Conservation (phyloP, 2,329 filamentous ascomycete species). For the Colletotrichum sojae region DNA sequence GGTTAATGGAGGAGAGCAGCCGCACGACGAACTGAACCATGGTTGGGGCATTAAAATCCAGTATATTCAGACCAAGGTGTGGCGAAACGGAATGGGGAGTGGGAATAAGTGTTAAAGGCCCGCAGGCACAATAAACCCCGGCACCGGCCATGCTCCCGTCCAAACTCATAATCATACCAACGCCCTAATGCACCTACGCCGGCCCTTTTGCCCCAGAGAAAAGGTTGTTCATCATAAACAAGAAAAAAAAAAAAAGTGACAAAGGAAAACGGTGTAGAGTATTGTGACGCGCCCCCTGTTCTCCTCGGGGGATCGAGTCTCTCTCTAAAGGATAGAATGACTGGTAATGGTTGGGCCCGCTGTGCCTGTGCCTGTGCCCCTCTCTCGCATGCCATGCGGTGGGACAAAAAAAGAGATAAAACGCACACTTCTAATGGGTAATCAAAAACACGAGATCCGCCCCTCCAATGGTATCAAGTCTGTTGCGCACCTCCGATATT, state of each 20-base stretch:
- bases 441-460: constrained; percentile 50
- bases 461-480: constrained; percentile 42
- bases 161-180: constrained; percentile 38
- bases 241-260: background rate
- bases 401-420: background rate
- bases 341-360: constrained; percentile 20
- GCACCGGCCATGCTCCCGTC: constrained; percentile 37
- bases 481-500: constrained; percentile 5
- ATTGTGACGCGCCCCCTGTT: too few relatives aligned
- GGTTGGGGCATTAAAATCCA: constrained; percentile 25
- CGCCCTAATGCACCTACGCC: constrained; percentile 37
- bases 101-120: constrained; percentile 31
- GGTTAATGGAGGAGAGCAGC: too few relatives aligned
- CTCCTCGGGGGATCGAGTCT: too few relatives aligned
- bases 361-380: constrained; percentile 26
- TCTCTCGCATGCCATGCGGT: constrained; percentile 2
- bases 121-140: constrained; percentile 35
- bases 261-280: constrained; percentile 30
- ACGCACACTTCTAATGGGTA: constrained; percentile 30
- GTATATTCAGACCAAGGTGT: constrained; percentile 37
- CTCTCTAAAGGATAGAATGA: constrained; percentile 26
- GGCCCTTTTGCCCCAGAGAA: constrained; percentile 21
- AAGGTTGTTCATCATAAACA: constrained; percentile 28
- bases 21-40: background rate
- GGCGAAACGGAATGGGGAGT: constrained; percentile 29